Base-by-base conservation (phyloP, 73 alveolate genomes). In the Symbiodinium natans region DNA sequence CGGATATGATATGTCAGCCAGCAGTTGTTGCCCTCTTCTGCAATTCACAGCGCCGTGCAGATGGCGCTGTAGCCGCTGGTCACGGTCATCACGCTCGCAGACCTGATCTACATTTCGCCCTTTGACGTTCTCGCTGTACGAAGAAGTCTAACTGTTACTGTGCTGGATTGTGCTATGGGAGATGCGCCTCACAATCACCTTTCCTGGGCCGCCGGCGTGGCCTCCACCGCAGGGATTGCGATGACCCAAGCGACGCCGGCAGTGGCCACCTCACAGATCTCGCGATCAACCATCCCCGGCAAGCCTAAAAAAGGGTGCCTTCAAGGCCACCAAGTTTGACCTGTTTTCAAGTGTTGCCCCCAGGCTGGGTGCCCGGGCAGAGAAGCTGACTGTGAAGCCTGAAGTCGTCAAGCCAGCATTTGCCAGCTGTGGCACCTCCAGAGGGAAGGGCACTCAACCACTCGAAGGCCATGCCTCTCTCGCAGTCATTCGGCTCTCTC, bases 201-300 rank as follows among this genome's bases (percentile, higher is more conserved):
- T n/a, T 10, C 42, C 84, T 74, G 84, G 42, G 84, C 40, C 29
- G 40, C 86, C 7, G 39, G 33, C 97, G 97, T 4, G 34, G 97
- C 97, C 40, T 90, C 97, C 29, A 42, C 80, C 13, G 54, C 54
- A 6, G 97, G 97, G 46, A 90, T n/a, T 38, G 97, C 97, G 36
- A 90, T 90, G 89, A 90, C 34, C 43, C 83, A 90, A 15, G 97
- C 97, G 38, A 90, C 52, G 29, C 97, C 97, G 39, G 42, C 46
- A 90, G 34, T 42, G 10, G 88, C 88, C n/a, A 85, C 97, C 95
- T 88, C 19, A 41, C 41, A 9, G 38, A 38, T 39, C 39, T 11
- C 48, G 15, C 0, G 56, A 63, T 17, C 80, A 10, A 25, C 80
- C 11, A 63, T 34, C 25, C 80, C 29, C 29, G n/a, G n/a, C n/a